A percentile compares a stretch with the other conserved stretches of the same genome.
Conservation (phyloP, 331 rosid genomes). For the Malus hybrid region DNA sequence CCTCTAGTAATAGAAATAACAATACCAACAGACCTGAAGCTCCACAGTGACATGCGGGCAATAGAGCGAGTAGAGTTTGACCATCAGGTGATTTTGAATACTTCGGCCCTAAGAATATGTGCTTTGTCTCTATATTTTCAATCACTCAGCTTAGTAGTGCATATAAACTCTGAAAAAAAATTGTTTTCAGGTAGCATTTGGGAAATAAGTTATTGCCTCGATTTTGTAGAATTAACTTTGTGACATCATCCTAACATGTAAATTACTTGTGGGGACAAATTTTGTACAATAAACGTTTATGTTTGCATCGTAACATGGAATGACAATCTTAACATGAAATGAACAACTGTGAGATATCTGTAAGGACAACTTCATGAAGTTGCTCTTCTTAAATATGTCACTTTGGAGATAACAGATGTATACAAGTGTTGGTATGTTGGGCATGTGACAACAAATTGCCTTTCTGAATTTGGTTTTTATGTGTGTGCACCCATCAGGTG, state of each 20-base stretch:
- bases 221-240: not conserved
- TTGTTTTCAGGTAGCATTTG: not conserved
- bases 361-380: no score
- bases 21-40: constrained; percentile 61
- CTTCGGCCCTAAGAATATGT: not conserved
- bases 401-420: no score
- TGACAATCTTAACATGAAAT: no score
- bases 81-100: constrained; percentile 46
- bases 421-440: no score
- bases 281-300: no score
- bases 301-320: no score
- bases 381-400: no score
- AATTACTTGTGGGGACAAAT: no score
- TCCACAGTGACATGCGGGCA: constrained; percentile 73
- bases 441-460: not conserved
- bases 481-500: constrained; percentile 39
- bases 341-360: no score
- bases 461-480: not conserved
- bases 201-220: not conserved
- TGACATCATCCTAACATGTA: no score
- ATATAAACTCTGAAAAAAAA: not conserved
- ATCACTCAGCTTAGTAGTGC: not conserved
- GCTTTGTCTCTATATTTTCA: not conserved
- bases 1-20: constrained; percentile 79
- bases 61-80: constrained; percentile 79